Conservation (phyloP, 805 yeast genomes). For the Pichia nakasei region DNA sequence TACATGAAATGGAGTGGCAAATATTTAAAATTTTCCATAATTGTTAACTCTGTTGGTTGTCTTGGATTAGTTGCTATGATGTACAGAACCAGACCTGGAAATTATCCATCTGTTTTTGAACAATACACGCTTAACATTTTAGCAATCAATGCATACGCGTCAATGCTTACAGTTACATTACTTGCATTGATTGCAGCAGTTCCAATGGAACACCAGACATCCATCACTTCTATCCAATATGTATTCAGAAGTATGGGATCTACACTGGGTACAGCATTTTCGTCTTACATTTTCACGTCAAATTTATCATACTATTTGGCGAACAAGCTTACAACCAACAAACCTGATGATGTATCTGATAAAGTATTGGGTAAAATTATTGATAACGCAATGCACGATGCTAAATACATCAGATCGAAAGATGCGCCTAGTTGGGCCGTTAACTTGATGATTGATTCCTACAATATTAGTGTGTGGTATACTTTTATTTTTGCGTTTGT, state of each 20-base stretch:
- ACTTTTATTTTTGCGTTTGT: slow-evolving; percentile 40
- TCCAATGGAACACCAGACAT: slow-evolving; percentile 56
- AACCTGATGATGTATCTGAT: slow-evolving; percentile 29
- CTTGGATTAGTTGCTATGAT: slow-evolving; percentile 31
- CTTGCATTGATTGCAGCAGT: slow-evolving; percentile 66
- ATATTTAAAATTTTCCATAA: slow-evolving; percentile 40
- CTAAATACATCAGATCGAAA: slow-evolving; percentile 39
- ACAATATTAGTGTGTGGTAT: slow-evolving; percentile 42
- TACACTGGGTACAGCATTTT: slow-evolving; percentile 54
- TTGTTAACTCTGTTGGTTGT: slow-evolving; percentile 34
- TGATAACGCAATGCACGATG: slow-evolving; percentile 43
- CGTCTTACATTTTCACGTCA: slow-evolving; percentile 53
- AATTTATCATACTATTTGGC: slow-evolving; percentile 27
- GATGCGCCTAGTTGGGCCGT: slow-evolving; percentile 46
- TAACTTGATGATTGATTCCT: slow-evolving; percentile 39
- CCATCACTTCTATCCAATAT: slow-evolving; percentile 59
- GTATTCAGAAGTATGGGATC: slow-evolving; percentile 62
- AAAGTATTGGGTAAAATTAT: slow-evolving; percentile 37
- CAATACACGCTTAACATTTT: slow-evolving; percentile 37
- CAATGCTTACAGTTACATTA: slow-evolving; percentile 56
- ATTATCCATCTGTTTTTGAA: slow-evolving; percentile 22
- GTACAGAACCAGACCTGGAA: slow-evolving; percentile 17
- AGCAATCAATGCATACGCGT: slow-evolving; percentile 49
- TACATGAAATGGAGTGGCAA: slow-evolving; percentile 59
- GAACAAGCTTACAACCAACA: slow-evolving; percentile 24